Base-by-base conservation (phyloP, 768 basidiomycete species). In the Hericium erinaceus region DNA sequence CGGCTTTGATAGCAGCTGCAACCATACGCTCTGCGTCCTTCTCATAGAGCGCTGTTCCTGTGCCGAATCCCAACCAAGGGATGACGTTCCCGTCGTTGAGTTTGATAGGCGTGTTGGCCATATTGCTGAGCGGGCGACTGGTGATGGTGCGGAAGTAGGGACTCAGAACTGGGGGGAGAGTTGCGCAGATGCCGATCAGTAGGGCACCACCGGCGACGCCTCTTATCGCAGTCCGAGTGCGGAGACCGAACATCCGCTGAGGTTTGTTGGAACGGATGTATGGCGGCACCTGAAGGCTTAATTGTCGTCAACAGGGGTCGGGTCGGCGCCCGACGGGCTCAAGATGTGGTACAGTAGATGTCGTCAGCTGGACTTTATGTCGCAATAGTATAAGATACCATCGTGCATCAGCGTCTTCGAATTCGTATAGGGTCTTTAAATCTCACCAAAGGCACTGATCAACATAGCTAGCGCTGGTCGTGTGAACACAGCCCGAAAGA, bases 11-110 rank as follows among this genome's bases (percentile, higher is more conserved):
- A 15, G 75, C 75, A 16, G 58, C 57, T 0, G 61, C 52, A 26
- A 70, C 66, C 12, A 64, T 53, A 33, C 61, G 46, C 58, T 64
- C 60, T 0, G 67, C 72, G 48, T 73, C 69, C 50, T 66, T 66
- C 11, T 39, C 28, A 48, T 62, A 72, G 20, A 70, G 62, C 2
- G 68, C 70, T 1, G 74, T 72, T 20, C 74, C 74, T 0, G 72
- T 73, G 37, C 74, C 74, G 58, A 74, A 74, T 20, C 62, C 73
- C 39, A 75, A 64, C 67, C 67, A 65, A 8, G 75, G 75, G 46
- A 74, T 72, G 20, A 58, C 62, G 53, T 60, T 66, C 51, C 72
- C 70, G 63, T 75, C 71, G 62, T 73, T 74, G 26, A 76, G 69
- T 9, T 66, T 60, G 52, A 72, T 59, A 11, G 61, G 44, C 18